Evolutionary conservation across 176 grass and related monocot species (phyloP), one percentile per base, ranked within the genome.

Genomic region (Oryza brachyantha): DNA sequence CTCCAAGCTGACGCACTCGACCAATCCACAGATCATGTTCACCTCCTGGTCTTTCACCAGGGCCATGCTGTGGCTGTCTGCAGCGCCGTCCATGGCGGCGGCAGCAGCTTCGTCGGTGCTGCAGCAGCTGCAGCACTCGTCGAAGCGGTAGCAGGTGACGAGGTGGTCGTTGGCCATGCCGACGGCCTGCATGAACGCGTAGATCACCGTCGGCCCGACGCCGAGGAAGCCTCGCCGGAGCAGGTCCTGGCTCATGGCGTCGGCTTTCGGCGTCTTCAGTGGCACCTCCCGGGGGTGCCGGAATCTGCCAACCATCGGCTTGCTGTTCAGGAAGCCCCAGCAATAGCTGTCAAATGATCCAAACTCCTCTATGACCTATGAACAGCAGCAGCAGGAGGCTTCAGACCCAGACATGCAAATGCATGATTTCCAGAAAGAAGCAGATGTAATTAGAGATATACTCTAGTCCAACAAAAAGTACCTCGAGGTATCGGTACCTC

Each of bases 161-260:
- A 99, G 86, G 86, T 99, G 96, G 76, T 99, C 96, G 61, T 99
- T 99, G 32, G 90, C 90, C 71, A 99, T 84, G 64, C 96, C 96
- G 32, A 91, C 86, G 34, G 87, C 92, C 80, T 99, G 96, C 96
- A 99, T 99, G 92, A 99, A 99, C 52, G 92, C 85, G 55, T 99
- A 99, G 36, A 99, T 26, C 42, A 99, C 92, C 58, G 96, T 96
- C 13, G 92, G 96, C 2, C 96, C 86, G 41, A 93, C 96, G 64
- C 96, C 89, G n/a, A 89, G 84, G 73, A 99, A 77, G 8, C 96
- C 92, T 72, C 96, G 70, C 9, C 76, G 81, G 75, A 93, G 77
- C 58, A 99, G 74, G 37, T 99, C 96, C 85, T 99, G 91, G 84
- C 96, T 96, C 59, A 99, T 85, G 17, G 75, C 67, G 60, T 99